phyloP scores from a whole-genome alignment of 2,329 filamentous ascomycete species.

The Rhinocladiella mackenziei region DNA sequence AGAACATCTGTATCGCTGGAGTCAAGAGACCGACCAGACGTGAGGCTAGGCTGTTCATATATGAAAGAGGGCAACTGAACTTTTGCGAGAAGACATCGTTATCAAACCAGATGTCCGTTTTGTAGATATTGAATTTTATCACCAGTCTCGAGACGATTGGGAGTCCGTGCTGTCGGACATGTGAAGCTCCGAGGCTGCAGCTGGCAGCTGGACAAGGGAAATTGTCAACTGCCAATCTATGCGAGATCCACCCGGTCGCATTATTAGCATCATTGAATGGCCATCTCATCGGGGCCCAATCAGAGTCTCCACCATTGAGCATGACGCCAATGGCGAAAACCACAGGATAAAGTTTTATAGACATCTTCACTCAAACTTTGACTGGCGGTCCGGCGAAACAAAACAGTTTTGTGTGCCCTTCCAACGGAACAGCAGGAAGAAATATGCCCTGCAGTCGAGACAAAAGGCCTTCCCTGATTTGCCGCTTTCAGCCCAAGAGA shows the following conservation, averaged over 20 bases:
- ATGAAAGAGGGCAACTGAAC: too few species aligned
- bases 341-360: background rate
- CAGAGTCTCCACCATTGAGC: background rate
- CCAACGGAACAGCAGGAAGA: too few species aligned
- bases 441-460: too few species aligned
- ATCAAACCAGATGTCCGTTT: too few species aligned
- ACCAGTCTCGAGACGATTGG: too few species aligned
- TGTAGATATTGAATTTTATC: too few species aligned
- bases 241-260: conserved; percentile 13
- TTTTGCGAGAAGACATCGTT: too few species aligned
- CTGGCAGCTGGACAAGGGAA: background rate
- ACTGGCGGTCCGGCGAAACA: too few species aligned
- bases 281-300: background rate
- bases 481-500: too few species aligned
- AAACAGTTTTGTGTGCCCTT: background rate
- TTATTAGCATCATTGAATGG: conserved; percentile 12
- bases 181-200: conserved; percentile 5
- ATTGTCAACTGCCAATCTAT: background rate
- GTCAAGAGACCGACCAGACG: background rate
- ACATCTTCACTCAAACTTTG: background rate
- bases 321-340: conserved; percentile 1
- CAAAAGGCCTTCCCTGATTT: too few species aligned
- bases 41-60: too few species aligned
- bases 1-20: too few species aligned
- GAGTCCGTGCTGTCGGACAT: conserved; percentile 9